Conservation (phyloP, 495 filamentous ascomycete species). For the Penicillium lagena region DNA sequence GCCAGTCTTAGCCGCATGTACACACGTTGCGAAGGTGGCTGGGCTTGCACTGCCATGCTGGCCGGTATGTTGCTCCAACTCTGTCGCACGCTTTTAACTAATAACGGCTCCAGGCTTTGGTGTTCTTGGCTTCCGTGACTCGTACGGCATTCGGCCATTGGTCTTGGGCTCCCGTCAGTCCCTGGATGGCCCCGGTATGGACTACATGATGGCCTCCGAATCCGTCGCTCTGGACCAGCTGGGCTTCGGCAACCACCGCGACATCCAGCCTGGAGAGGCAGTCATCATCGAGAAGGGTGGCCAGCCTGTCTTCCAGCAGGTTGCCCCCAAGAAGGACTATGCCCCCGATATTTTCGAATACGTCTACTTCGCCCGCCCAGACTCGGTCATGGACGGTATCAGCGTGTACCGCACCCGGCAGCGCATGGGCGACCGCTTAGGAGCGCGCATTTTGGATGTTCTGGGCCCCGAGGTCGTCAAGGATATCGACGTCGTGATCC, state of each 20-base stretch:
- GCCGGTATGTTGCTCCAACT: constrained; percentile 50
- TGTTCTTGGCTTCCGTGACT: constrained; percentile 83
- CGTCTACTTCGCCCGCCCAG: constrained; percentile 69
- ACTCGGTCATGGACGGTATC: constrained; percentile 89
- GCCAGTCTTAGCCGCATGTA: constrained; percentile 70
- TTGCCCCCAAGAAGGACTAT: constrained; percentile 64
- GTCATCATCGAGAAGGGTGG: constrained; percentile 87
- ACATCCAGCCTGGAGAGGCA: constrained; percentile 87
- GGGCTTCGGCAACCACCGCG: constrained; percentile 72
- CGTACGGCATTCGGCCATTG: constrained; percentile 85
- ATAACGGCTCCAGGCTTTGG: constrained; percentile 57
- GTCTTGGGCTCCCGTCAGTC: constrained; percentile 72
- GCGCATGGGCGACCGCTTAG: constrained; percentile 87
- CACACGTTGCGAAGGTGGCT: constrained; percentile 72
- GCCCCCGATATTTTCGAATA: constrained; percentile 95
- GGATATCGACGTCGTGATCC: constrained; percentile 87
- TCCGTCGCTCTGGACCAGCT: constrained; percentile 85
- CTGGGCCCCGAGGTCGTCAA: constrained; percentile 70
- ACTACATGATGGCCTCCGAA: constrained; percentile 99
- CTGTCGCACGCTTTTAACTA: background rate
- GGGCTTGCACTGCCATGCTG: constrained; percentile 86
- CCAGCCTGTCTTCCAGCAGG: constrained; percentile 67
- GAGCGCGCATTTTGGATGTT: constrained; percentile 65
- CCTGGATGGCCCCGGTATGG: constrained; percentile 58
- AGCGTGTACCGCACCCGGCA: constrained; percentile 82